Percentiles rank a stretch among this genome's conserved stretches.
phyloP scores from a whole-genome alignment of 345 rosid genomes.

The Lepidium sativum region DNA sequence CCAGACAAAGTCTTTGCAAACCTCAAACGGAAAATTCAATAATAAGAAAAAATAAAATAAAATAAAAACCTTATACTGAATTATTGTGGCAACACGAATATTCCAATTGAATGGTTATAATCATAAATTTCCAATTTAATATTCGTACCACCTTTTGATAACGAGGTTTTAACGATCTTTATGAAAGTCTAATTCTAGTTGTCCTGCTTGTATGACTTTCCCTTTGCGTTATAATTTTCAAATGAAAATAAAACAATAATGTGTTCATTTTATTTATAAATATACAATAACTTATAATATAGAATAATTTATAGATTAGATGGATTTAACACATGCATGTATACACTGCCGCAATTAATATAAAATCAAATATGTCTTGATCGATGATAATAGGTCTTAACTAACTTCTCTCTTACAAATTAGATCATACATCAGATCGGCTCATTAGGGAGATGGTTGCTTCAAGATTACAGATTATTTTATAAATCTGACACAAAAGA shows the following conservation, averaged over 20 bases:
- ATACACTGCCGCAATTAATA: not conserved
- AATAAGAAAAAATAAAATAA: slow-evolving; percentile 9
- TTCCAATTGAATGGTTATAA: not conserved
- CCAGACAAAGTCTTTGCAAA: slow-evolving; percentile 25
- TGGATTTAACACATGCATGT: not conserved
- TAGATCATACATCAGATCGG: not conserved
- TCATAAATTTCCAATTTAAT: not conserved
- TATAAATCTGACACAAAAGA: no score
- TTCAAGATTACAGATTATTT: not conserved
- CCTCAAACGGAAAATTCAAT: slow-evolving; percentile 19
- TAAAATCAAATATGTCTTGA: not conserved
- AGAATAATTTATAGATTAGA: not conserved
- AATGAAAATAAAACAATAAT: not conserved
- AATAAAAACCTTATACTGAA: not conserved
- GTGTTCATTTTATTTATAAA: not conserved
- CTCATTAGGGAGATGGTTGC: not conserved
- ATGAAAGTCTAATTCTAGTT: not conserved
- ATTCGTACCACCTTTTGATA: slow-evolving; percentile 21
- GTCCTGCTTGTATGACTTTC: slow-evolving; percentile 1
- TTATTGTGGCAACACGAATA: not conserved
- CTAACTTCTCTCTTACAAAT: not conserved
- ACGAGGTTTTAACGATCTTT: slow-evolving; percentile 30
- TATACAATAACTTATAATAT: no score
- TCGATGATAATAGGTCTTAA: not conserved
- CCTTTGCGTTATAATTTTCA: slow-evolving; percentile 13